Percentiles rank a stretch among this genome's conserved stretches.
These are phyloP conservation scores for Hyaloscypha bicolor DNA, from an alignment of 495 filamentous ascomycete genomes.

Conservation along the genomic window DNA sequence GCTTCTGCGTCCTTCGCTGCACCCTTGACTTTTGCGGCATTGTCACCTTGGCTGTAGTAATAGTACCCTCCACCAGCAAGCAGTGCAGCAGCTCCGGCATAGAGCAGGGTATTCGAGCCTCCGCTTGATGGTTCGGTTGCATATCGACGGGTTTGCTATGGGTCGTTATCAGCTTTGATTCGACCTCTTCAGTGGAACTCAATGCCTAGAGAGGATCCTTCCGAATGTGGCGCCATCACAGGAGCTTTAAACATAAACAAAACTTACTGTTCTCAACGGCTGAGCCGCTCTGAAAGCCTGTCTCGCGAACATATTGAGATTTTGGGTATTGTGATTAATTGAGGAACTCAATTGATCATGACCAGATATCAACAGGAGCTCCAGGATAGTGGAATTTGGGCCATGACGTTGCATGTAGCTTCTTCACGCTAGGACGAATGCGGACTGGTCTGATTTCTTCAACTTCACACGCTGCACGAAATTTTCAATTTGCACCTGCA, in stretches of 20 bases:
- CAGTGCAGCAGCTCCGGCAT: slow-evolving; percentile 39
- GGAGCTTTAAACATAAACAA: slow-evolving; percentile 26
- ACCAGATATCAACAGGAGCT: background rate
- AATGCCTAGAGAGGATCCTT: background rate
- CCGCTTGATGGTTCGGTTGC: slow-evolving; percentile 49
- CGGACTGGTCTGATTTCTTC: background rate
- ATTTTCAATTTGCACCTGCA: no score
- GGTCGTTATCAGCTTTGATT: background rate
- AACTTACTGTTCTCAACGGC: slow-evolving; percentile 49
- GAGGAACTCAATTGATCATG: background rate
- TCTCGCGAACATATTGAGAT: slow-evolving; percentile 46
- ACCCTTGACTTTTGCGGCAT: slow-evolving; percentile 48
- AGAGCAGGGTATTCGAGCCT: slow-evolving; percentile 46
- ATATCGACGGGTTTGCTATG: slow-evolving; percentile 50
- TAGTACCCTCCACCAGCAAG: slow-evolving; percentile 53
- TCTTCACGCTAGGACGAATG: background rate
- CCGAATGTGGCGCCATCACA: slow-evolving; percentile 30
- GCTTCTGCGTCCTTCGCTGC: slow-evolving; percentile 43
- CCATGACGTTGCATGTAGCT: background rate
- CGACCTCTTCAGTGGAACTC: background rate
- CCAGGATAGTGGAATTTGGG: background rate
- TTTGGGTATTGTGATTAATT: slow-evolving; percentile 7
- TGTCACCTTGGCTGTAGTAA: slow-evolving; percentile 47
- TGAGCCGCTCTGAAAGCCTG: slow-evolving; percentile 46
- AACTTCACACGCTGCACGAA: no score